A percentile compares a stretch with the other conserved stretches of the same genome.
Conservation (phyloP, 192 early-diverging fungal genomes). For the Coemansia sp. region DNA sequence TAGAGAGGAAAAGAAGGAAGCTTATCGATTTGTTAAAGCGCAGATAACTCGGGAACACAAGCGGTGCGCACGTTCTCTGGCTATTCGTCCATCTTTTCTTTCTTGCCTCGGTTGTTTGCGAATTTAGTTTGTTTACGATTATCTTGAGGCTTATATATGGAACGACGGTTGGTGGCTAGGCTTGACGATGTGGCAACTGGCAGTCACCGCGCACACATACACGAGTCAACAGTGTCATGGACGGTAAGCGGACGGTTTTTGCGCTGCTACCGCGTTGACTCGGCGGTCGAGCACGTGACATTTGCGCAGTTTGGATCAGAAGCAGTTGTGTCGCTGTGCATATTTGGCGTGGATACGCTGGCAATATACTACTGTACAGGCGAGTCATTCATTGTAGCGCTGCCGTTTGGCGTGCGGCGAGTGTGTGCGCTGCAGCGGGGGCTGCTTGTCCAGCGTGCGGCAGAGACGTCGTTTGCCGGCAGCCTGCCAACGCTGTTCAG, state of each 20-base stretch:
- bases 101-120: not conserved
- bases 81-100: constrained; percentile 5
- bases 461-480: constrained; percentile 15
- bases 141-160: not conserved
- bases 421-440: constrained; percentile 37
- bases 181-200: constrained; percentile 28
- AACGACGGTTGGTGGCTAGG: constrained; percentile 12
- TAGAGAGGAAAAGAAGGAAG: not conserved
- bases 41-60: too few species aligned
- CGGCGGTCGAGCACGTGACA: constrained; percentile 13
- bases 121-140: constrained; percentile 1
- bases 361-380: constrained; percentile 36
- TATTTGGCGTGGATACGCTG: constrained; percentile 38
- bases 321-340: constrained; percentile 29
- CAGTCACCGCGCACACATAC: constrained; percentile 25
- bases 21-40: too few species aligned
- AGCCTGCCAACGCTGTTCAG: constrained; percentile 42
- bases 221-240: constrained; percentile 21
- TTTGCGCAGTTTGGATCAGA: constrained; percentile 31
- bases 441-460: constrained; percentile 33
- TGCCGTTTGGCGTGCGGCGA: constrained; percentile 39
- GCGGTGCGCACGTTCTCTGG: constrained; percentile 5
- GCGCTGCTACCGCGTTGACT: constrained; percentile 28
- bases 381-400: constrained; percentile 25
- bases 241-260: constrained; percentile 27